Evolutionary conservation across 495 filamentous ascomycete species (phyloP), one percentile per base, ranked within the genome.

Genomic region (Neurospora cerealis): DNA sequence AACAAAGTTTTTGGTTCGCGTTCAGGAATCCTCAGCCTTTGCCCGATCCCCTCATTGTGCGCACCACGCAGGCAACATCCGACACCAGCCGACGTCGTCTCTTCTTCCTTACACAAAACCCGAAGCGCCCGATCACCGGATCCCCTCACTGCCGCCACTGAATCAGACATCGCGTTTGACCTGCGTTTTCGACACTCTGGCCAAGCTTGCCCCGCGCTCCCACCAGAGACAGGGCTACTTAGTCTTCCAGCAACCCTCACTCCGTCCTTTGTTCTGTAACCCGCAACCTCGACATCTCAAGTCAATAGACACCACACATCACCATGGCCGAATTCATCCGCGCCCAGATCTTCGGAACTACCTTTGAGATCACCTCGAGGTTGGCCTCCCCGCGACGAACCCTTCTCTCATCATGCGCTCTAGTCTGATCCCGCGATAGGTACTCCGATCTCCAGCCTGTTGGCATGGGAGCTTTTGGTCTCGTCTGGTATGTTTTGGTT

Each of bases 351-450:
- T 99, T 99, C 81, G 96, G 96, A 82, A 98, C 96, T 70, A 98
- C 96, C 75, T 99, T 99, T 79, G 96, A 99, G 88, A 99, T 99
- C 85, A 99, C 96, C 75, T 98, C 95, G 87, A 91, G 96, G 95
- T 97, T 89, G 78, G 85, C 54, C 77, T n/a, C 70, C 46, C 71
- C 62, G 70, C 66, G 37, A 41, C 28, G 66, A 74, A 46, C 42
- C 75, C 74, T 34, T 66, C 24, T 54, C 10, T 5, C 75, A 76
- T 28, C 46, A 19, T 70, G 39, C 38, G 41, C 54, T 75, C 74
- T 78, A 44, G 37, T 70, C 71, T 82, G 71, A 79, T 71, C 17
- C 44, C 38, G 73, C 19, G 42, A 76, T 77, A 97, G 95, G 84
- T 98, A 99, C 82, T 95, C 96, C 62, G 96, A 99, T 83, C 88